Evolutionary conservation across 2,329 filamentous ascomycete species (phyloP), one percentile per base, ranked within the genome.

Genomic region (Monosporascus ibericus): DNA sequence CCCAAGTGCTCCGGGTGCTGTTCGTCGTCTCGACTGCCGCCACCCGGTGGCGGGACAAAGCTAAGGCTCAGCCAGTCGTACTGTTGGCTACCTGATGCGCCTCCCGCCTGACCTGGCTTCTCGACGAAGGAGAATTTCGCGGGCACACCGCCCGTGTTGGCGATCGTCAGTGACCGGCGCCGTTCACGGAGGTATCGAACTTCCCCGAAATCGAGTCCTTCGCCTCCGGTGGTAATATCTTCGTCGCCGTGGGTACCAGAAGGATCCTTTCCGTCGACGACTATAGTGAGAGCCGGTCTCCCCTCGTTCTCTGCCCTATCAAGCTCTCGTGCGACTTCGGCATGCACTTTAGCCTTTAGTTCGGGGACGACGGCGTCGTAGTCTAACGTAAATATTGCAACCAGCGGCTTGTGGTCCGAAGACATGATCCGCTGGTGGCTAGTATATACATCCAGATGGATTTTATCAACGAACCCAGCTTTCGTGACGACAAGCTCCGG

Each of bases 401-500:
- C 82, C 2, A 99, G 73, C 0, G 94, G 95, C 67, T 99, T 99
- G 70, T 99, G 94, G 62, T 99, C 94, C 0, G 92, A 97, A 1
- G 92, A 96, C 17, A 89, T 81, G 24, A 99, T 86, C 18, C 88
- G 81, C 68, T 97, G 94, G 63, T 97, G 90, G 0, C 92, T 92
- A 0, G 85, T 84, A 67, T 99, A 99, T 53, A 88, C 70, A 51
- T 84, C 80, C 36, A 84, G 70, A 25, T 69, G 68, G 57, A 86
- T 78, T 51, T 72, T 72, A 57, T 85, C 81, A 3, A 69, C 60
- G 51, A 76, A 80, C 0, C 80, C 81, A 24, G 84, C 81, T 55
- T 81, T 83, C 0, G 82, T 84, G 3, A 76, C 63, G 1, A 81
- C 74, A 5, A 76, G 70, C 18, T 79, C 72, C 0, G 74, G 71